A percentile compares a stretch with the other conserved stretches of the same genome.
These are phyloP conservation scores for Diospyros lotus DNA, from an alignment of 148 eudicot species.

Conservation along the genomic window DNA sequence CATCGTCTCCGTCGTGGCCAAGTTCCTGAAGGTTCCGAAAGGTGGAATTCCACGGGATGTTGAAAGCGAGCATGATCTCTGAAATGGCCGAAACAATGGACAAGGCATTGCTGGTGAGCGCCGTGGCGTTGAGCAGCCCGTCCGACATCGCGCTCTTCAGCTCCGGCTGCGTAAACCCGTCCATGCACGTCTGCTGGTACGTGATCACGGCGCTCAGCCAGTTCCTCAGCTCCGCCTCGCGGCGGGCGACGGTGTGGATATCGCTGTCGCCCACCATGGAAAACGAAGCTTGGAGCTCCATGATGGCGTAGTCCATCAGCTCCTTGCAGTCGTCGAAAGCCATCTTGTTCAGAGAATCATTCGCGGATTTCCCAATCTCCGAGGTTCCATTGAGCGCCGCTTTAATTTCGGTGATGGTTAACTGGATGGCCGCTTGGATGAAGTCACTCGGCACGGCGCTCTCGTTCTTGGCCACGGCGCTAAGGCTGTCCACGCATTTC, in stretches of 20 bases:
- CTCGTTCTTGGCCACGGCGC: constrained; percentile 25
- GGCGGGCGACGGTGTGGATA: constrained; percentile 12
- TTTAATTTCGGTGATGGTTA: constrained; percentile 30
- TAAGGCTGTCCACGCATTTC: constrained; percentile 38
- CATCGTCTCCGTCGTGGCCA: not conserved
- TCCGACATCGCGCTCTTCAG: constrained; percentile 27
- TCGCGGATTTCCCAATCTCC: constrained; percentile 18
- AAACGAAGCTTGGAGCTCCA: constrained; percentile 31
- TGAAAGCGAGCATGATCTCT: constrained; percentile 26
- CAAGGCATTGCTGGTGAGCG: constrained; percentile 50
- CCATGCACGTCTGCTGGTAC: constrained; percentile 49
- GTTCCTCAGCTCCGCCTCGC: constrained; percentile 44
- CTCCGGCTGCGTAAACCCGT: constrained; percentile 26
- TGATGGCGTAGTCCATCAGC: constrained; percentile 36
- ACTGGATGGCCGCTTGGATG: constrained; percentile 27
- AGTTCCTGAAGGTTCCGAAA: constrained; percentile 29
- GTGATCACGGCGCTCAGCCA: constrained; percentile 59
- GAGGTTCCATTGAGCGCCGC: constrained; percentile 17
- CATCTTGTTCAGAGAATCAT: constrained; percentile 24
- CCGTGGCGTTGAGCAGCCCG: constrained; percentile 32
- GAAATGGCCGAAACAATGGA: constrained; percentile 36
- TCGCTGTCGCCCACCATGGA: constrained; percentile 11
- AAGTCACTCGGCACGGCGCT: constrained; percentile 46
- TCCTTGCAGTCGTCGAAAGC: constrained; percentile 57
- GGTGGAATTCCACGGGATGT: constrained; percentile 9